phyloP scores from a whole-genome alignment of 306 rosid species.

The Vicia faba region DNA sequence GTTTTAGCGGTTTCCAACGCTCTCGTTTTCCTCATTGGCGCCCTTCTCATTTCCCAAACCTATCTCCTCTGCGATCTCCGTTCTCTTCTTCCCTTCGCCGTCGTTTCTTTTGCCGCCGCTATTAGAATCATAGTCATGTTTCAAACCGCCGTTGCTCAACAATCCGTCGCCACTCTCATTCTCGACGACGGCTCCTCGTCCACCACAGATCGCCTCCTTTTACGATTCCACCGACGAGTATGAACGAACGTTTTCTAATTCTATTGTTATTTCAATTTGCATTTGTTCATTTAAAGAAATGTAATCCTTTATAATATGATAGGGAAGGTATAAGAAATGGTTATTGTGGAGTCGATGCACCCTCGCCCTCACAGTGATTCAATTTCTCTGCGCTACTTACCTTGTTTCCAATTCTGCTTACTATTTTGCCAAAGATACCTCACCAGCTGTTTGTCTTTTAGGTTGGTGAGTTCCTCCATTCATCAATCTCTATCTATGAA shows the following conservation, averaged over 20 bases:
- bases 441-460: conserved; percentile 48
- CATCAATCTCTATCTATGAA: background rate
- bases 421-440: conserved; percentile 37
- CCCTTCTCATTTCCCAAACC: conserved; percentile 36
- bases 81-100: conserved; percentile 39
- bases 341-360: conserved; percentile 77
- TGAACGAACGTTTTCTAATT: background rate
- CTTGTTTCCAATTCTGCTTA: conserved; percentile 46
- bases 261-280: background rate
- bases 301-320: no score
- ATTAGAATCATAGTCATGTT: conserved; percentile 54
- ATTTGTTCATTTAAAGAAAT: background rate
- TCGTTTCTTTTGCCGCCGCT: conserved; percentile 43
- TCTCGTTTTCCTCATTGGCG: conserved; percentile 39
- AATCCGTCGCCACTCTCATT: conserved; percentile 59
- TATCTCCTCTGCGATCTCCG: conserved; percentile 42
- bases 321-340: conserved; percentile 61
- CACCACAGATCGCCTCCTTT: conserved; percentile 15
- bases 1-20: conserved; percentile 43
- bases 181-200: conserved; percentile 26
- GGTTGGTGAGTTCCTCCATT: conserved; percentile 51
- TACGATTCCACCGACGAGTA: conserved; percentile 63
- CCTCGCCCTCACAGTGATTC: conserved; percentile 47
- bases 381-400: conserved; percentile 59
- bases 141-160: conserved; percentile 63